Base-by-base conservation (phyloP, 371 early-diverging fungal species). In the Basidiobolus heterosporus region DNA sequence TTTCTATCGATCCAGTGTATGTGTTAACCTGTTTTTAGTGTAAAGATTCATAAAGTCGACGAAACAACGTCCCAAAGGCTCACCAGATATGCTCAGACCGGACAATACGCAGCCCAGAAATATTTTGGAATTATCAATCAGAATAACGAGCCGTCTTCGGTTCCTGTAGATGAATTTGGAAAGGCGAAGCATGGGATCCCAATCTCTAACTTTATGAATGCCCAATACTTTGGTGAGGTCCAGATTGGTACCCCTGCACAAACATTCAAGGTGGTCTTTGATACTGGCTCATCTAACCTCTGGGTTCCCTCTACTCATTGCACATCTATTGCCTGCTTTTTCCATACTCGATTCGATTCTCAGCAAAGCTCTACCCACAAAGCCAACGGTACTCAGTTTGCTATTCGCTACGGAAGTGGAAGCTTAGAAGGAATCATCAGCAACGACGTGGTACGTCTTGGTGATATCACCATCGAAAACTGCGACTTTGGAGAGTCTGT, bases 231-330 rank as follows among this genome's bases (percentile, higher is more conserved):
- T 59, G 91, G 90, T 18, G 87, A 86, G 36, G 78, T 91, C 52
- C 64, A 57, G 14, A 46, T 91, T 37, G 91, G 91, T 22, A 80
- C 83, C 13, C 94, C 93, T 14, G 65, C 75, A 19, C 93, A 96
- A 62, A 70, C 59, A 6, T 96, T 96, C 66, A 77, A 77, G 20
- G 89, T 92, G 21, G 82, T 97, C 13, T 85, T 93, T 48, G 96
- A 94, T 62, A 92, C 94, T 6, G 95, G 91, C 6, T 89, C 91
- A 21, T 81, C 86, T 41, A 92, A 93, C 59, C 74, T 92, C 23
- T 92, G 95, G 95, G 92, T 97, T 18, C 96, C 95, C 5, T 90
- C 90, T n/a, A 86, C 82, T 1, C 80, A 79, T 48, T 95, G 96
- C 69, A 66, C 61, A 30, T 87, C 89, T 1, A 87, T 95, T 55